These are phyloP conservation scores for Neurospora sp. DNA, from an alignment of 2,329 filamentous ascomycete species.

Conservation along the genomic window DNA sequence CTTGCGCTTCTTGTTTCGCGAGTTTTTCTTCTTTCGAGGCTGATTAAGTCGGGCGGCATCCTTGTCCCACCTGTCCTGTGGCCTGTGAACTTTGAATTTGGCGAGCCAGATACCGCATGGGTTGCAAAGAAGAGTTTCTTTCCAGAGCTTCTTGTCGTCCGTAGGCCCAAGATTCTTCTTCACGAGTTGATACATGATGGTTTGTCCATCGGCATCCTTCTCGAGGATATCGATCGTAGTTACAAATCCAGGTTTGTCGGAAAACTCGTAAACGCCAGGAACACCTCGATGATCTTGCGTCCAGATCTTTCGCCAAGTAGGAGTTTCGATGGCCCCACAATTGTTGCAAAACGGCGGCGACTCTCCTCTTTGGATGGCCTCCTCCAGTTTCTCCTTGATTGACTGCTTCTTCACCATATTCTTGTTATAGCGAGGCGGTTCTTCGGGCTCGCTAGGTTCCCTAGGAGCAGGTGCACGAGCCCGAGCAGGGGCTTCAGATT, in stretches of 20 bases:
- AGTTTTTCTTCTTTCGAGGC: slow-evolving; percentile 38
- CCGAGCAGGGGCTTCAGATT: slow-evolving; percentile 26
- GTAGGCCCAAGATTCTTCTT: slow-evolving; percentile 60
- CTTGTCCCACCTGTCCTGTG: slow-evolving; percentile 73
- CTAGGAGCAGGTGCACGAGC: slow-evolving; percentile 24
- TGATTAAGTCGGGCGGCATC: slow-evolving; percentile 42
- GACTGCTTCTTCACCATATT: slow-evolving; percentile 53
- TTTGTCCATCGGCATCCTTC: slow-evolving; percentile 51
- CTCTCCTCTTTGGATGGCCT: slow-evolving; percentile 64
- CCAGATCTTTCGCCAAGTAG: slow-evolving; percentile 92
- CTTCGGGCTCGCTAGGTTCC: slow-evolving; percentile 30
- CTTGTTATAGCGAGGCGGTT: slow-evolving; percentile 48
- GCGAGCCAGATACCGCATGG: slow-evolving; percentile 92
- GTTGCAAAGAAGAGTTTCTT: slow-evolving; percentile 75
- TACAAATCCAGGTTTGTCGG: slow-evolving; percentile 61
- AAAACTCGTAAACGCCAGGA: slow-evolving; percentile 61
- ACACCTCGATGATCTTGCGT: slow-evolving; percentile 63
- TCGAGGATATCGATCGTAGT: slow-evolving; percentile 64
- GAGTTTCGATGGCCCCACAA: slow-evolving; percentile 90
- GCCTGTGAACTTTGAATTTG: slow-evolving; percentile 79
- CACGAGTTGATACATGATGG: slow-evolving; percentile 61
- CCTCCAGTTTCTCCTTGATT: slow-evolving; percentile 49
- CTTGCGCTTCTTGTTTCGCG: slow-evolving; percentile 40
- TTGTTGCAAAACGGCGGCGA: slow-evolving; percentile 86
- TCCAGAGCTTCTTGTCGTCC: slow-evolving; percentile 59